Percentiles rank a stretch among this genome's conserved stretches.
phyloP scores from a whole-genome alignment of 148 eudicot species.

The Camellia granthamiana region DNA sequence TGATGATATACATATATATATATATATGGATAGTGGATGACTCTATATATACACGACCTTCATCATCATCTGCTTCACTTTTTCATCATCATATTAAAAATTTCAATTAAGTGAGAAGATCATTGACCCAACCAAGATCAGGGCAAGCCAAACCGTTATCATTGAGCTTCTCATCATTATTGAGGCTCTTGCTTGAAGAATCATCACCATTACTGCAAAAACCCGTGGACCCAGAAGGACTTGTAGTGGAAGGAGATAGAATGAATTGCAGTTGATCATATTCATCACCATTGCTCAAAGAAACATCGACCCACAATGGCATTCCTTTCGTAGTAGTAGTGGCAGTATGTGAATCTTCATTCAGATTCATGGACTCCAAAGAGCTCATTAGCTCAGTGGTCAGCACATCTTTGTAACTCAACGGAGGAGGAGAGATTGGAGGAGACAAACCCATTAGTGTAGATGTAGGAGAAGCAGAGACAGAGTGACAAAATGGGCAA shows the following conservation, averaged over 20 bases:
- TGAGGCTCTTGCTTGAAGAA: constrained; percentile 20
- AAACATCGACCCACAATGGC: constrained; percentile 53
- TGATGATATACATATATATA: constrained; percentile 8
- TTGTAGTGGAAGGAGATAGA: constrained; percentile 41
- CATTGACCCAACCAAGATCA: constrained; percentile 88
- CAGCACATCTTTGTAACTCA: constrained; percentile 53
- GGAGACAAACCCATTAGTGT: constrained; percentile 41
- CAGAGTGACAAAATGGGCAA: constrained; percentile 39
- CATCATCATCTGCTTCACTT: constrained; percentile 1
- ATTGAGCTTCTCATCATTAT: constrained; percentile 24
- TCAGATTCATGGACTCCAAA: constrained; percentile 43
- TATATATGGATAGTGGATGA: constrained; percentile 7
- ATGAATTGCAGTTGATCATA: constrained; percentile 39
- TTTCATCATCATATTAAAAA: constrained; percentile 9
- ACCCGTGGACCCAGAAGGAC: constrained; percentile 24
- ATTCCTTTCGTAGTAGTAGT: background rate
- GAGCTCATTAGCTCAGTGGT: constrained; percentile 46
- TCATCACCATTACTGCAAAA: constrained; percentile 16
- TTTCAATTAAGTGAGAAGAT: constrained; percentile 44
- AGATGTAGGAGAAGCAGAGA: constrained; percentile 51
- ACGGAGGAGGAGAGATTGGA: too few relatives aligned
- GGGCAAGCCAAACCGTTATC: constrained; percentile 42
- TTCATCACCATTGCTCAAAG: constrained; percentile 19
- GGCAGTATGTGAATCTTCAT: constrained; percentile 16
- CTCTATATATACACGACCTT: background rate